These are phyloP conservation scores for Aspergillus amoenus DNA, from an alignment of 2,329 filamentous ascomycete species.

Conservation along the genomic window DNA sequence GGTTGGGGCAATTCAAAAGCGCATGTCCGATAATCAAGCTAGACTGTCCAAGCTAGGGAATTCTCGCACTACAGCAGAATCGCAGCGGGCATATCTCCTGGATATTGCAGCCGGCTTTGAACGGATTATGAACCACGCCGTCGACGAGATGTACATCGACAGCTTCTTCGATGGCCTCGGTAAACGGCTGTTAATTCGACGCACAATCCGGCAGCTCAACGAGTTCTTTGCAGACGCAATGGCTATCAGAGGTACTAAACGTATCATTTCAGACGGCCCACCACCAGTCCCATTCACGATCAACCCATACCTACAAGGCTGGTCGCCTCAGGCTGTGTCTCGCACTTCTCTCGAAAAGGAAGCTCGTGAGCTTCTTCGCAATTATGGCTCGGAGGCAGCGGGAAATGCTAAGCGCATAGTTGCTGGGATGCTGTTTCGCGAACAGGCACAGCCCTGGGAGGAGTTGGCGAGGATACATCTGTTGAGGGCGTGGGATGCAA, in stretches of 20 bases:
- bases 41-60: constrained; percentile 21
- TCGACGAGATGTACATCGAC: constrained; percentile 39
- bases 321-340: constrained; percentile 7
- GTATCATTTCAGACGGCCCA: constrained; percentile 2
- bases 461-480: constrained; percentile 27
- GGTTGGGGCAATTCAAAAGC: constrained; percentile 36
- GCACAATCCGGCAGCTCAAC: constrained; percentile 26
- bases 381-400: constrained; percentile 35
- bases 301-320: constrained; percentile 18
- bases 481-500: constrained; percentile 23
- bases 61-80: constrained; percentile 22
- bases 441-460: constrained; percentile 36
- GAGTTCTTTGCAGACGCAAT: constrained; percentile 29
- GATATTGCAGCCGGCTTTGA: constrained; percentile 40
- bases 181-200: constrained; percentile 24
- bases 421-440: constrained; percentile 33
- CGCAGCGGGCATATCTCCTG: constrained; percentile 30
- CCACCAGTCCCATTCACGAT: fast-evolving
- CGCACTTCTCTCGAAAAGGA: constrained; percentile 16
- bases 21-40: constrained; percentile 32
- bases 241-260: constrained; percentile 15
- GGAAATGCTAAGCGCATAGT: constrained; percentile 34
- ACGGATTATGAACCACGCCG: constrained; percentile 3
- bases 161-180: constrained; percentile 38
- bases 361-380: constrained; percentile 27